A percentile compares a stretch with the other conserved stretches of the same genome.
Evolutionary conservation across 176 grass and related monocot genomes (phyloP).

Genomic region (Rhipidocladum racemiflorum): DNA sequence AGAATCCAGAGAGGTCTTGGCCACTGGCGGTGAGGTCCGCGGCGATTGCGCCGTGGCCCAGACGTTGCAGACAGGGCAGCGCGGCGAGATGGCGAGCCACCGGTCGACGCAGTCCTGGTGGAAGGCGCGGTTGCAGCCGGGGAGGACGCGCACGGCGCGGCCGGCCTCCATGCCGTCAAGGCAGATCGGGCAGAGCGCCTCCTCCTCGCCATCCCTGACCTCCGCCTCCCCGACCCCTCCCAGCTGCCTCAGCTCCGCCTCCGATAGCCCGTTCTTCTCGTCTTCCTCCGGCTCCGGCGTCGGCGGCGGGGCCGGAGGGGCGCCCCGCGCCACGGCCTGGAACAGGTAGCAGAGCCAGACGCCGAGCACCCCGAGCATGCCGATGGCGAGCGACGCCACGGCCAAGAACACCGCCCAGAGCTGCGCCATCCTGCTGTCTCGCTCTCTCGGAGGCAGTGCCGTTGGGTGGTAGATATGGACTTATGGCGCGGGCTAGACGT

Average conservation of each 20-base stretch:
- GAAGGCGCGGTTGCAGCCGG: slow-evolving; percentile 55
- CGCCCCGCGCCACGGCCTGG: slow-evolving; percentile 39
- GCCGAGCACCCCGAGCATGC: slow-evolving; percentile 57
- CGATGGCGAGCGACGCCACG: slow-evolving; percentile 44
- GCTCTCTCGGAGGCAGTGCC: neutral
- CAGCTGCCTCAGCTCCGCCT: slow-evolving; percentile 40
- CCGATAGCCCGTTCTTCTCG: slow-evolving; percentile 42
- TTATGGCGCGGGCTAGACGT: slow-evolving; percentile 16
- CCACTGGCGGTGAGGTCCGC: neutral
- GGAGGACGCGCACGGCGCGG: slow-evolving; percentile 52
- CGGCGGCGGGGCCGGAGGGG: slow-evolving; percentile 1
- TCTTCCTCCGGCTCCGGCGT: neutral
- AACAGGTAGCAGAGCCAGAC: slow-evolving; percentile 56
- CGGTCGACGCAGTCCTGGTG: slow-evolving; percentile 59
- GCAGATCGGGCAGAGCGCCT: slow-evolving; percentile 53
- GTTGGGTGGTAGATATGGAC: neutral
- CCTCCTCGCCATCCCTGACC: slow-evolving; percentile 5
- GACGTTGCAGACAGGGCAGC: slow-evolving; percentile 50
- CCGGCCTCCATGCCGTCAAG: slow-evolving; percentile 47
- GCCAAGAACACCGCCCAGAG: slow-evolving; percentile 47
- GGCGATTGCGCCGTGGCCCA: slow-evolving; percentile 24
- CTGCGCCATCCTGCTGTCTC: slow-evolving; percentile 32
- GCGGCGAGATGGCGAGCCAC: slow-evolving; percentile 49
- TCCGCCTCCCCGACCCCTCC: neutral
- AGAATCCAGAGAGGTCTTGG: slow-evolving; percentile 31